phyloP scores from a whole-genome alignment of 148 eudicot genomes.

The Diospyros kaki region DNA sequence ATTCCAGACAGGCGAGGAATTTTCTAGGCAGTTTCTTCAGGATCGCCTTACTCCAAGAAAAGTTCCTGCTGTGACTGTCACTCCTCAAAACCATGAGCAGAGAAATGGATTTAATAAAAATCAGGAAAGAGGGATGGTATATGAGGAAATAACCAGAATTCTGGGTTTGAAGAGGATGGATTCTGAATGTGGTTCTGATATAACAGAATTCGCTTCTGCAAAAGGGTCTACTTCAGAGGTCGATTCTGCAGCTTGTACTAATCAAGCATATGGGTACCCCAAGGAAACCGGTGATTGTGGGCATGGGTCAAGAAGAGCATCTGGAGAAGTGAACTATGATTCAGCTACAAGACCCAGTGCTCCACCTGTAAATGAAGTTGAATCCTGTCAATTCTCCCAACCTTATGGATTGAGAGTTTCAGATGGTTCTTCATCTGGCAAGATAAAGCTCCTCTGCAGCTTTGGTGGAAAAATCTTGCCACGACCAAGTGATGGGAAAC shows the following conservation, averaged over 20 bases:
- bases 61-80: slow-evolving; percentile 24
- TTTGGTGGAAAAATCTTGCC: slow-evolving; percentile 93
- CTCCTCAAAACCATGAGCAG: slow-evolving; percentile 32
- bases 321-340: slow-evolving; percentile 23
- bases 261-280: slow-evolving; percentile 20
- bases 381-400: slow-evolving; percentile 30
- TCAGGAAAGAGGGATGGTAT: slow-evolving; percentile 37
- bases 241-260: slow-evolving; percentile 32
- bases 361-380: slow-evolving; percentile 35
- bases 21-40: slow-evolving; percentile 58
- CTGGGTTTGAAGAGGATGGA: slow-evolving; percentile 67
- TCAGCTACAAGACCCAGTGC: slow-evolving; percentile 30
- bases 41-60: slow-evolving; percentile 47
- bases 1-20: slow-evolving; percentile 70
- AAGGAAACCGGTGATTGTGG: slow-evolving; percentile 30
- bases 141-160: slow-evolving; percentile 60
- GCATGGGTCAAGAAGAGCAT: slow-evolving; percentile 29
- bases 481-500: slow-evolving; percentile 86
- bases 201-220: slow-evolving; percentile 49
- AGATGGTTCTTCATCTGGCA: slow-evolving; percentile 57
- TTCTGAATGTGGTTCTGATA: slow-evolving; percentile 62
- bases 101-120: slow-evolving; percentile 36
- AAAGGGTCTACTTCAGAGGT: slow-evolving; percentile 42
- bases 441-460: slow-evolving; percentile 85
- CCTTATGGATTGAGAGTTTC: slow-evolving; percentile 39